These are phyloP conservation scores for Chernovozyma sophiae-reginae DNA, from an alignment of 1,139 yeast species.

Conservation along the genomic window DNA sequence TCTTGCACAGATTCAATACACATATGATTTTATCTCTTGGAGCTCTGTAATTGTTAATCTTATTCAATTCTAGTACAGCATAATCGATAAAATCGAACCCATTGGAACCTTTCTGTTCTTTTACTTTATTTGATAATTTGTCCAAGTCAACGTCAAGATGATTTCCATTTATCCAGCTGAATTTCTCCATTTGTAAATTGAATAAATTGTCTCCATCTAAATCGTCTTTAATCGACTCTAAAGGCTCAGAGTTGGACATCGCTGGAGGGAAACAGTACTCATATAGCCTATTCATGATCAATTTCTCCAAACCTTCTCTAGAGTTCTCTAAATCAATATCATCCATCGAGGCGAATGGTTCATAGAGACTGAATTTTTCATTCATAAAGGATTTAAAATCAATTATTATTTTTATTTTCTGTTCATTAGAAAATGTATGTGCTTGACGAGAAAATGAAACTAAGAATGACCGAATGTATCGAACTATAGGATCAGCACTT, in stretches of 20 bases:
- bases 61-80: conserved; percentile 69
- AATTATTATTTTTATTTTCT: conserved; percentile 68
- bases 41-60: conserved; percentile 79
- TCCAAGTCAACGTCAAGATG: conserved; percentile 72
- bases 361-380: conserved; percentile 58
- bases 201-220: conserved; percentile 57
- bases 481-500: conserved; percentile 83
- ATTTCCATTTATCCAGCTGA: conserved; percentile 70
- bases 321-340: conserved; percentile 64
- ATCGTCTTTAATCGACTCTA: conserved; percentile 50
- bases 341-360: conserved; percentile 71
- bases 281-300: conserved; percentile 84
- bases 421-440: conserved; percentile 61
- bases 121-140: conserved; percentile 12
- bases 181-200: conserved; percentile 55
- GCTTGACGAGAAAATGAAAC: conserved; percentile 68
- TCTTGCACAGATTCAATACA: conserved; percentile 85
- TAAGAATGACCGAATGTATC: conserved; percentile 78
- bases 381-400: conserved; percentile 74
- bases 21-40: conserved; percentile 95
- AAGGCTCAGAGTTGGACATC: conserved; percentile 33
- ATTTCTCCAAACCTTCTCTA: conserved; percentile 87
- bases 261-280: conserved; percentile 79
- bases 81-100: conserved; percentile 57
- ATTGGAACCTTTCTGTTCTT: conserved; percentile 13